Base-by-base conservation (phyloP, 2,329 filamentous ascomycete genomes). In the Drechmeria coniospora region DNA sequence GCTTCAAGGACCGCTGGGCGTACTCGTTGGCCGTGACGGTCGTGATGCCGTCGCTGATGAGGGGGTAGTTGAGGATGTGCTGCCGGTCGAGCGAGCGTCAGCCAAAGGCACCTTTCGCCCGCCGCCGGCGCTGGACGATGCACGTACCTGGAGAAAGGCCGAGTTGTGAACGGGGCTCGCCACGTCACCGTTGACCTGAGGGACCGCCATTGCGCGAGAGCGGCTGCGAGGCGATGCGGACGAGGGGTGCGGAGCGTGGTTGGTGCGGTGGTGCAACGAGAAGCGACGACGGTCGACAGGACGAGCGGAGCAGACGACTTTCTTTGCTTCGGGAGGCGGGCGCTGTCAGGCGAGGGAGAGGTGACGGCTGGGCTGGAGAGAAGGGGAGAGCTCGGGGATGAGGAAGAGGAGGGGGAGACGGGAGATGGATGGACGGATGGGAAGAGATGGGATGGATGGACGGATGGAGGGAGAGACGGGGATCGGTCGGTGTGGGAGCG, bases 41-140 rank as follows among this genome's bases (percentile, higher is more conserved):
- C 35, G 70, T 61, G 54, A 93, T 72, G 45, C 74, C 62, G 53
- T 92, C 83, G 47, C 71, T 72, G 48, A 94, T 69, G 39, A 92
- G 56, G 22, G 87, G 87, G 57, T 92, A 93, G 39, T 76, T 77
- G 42, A 74, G 65, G 37, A 94, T 66, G 50, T 94, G 86, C 82
- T 92, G 42, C 22, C 20, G 25, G 26, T 32, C 21, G 13, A 20
- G 6, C 6, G 18, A 20, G 12, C 20, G 6, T 18, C 18, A 27
- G 11, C n/a, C 3, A 11, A 19, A n/a, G n/a, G n/a, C n/a, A n/a
- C n/a, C n/a, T n/a, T n/a, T n/a, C n/a, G n/a, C n/a, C n/a, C n/a
- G n/a, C n/a, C n/a, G n/a, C 23, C 6, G 17, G 10, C 6, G 22
- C 7, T 23, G 22, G 6, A n/a, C n/a, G 8, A 4, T 7, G 12